These are phyloP conservation scores for Mucor irregularis DNA, from an alignment of 371 early-diverging fungal genomes.

Conservation along the genomic window DNA sequence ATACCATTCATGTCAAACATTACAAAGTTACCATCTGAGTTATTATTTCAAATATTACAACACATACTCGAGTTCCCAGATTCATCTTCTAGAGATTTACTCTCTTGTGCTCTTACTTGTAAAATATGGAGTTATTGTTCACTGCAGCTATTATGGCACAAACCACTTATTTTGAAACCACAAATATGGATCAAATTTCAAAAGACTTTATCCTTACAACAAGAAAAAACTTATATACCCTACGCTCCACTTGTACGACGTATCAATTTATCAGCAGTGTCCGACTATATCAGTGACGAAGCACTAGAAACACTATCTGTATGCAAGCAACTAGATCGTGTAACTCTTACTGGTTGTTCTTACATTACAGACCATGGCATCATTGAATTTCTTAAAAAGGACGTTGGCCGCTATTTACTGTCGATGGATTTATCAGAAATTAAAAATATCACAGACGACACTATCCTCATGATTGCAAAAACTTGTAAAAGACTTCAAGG, in stretches of 20 bases:
- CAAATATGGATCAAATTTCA: slow-evolving; percentile 31
- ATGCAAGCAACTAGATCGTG: slow-evolving; percentile 61
- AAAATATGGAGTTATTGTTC: slow-evolving; percentile 50
- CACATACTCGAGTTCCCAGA: slow-evolving; percentile 36
- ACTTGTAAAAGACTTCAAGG: slow-evolving; percentile 45
- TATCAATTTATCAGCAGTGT: slow-evolving; percentile 59
- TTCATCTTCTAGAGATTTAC: slow-evolving; percentile 32
- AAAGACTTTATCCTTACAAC: slow-evolving; percentile 11
- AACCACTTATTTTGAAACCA: slow-evolving; percentile 39
- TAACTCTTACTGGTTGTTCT: slow-evolving; percentile 57
- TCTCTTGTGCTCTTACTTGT: slow-evolving; percentile 44
- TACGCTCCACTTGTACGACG: slow-evolving; percentile 60
- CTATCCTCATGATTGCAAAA: slow-evolving; percentile 36
- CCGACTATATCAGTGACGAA: slow-evolving; percentile 44
- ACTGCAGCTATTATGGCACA: slow-evolving; percentile 53
- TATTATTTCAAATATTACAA: slow-evolving; percentile 50
- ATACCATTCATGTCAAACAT: background rate
- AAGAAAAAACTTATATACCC: slow-evolving; percentile 31
- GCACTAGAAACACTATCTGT: slow-evolving; percentile 36
- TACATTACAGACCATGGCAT: slow-evolving; percentile 50
- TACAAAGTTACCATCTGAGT: slow-evolving; percentile 38
- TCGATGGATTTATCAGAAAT: slow-evolving; percentile 50
- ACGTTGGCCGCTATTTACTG: slow-evolving; percentile 27
- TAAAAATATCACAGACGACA: slow-evolving; percentile 33
- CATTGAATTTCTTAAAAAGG: slow-evolving; percentile 33